Conservation (phyloP, 192 early-diverging fungal genomes). For the Linnemannia schmuckeri region DNA sequence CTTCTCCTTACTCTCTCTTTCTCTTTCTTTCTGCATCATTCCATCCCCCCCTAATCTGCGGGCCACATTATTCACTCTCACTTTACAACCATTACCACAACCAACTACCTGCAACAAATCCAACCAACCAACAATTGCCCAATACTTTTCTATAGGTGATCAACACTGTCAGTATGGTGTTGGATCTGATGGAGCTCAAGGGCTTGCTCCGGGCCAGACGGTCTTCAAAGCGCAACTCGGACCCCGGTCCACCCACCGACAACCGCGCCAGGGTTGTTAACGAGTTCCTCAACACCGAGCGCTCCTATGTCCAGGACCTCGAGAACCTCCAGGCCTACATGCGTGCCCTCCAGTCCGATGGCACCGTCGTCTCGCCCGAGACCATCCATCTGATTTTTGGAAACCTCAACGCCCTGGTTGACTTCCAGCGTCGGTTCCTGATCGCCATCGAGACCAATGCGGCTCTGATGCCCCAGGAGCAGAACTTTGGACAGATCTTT, state of each 20-base stretch:
- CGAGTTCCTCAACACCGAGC: constrained; percentile 94
- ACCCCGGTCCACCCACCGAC: constrained; percentile 77
- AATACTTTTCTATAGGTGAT: constrained; percentile 70
- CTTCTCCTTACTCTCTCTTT: not conserved
- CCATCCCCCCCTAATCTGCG: not conserved
- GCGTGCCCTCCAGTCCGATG: constrained; percentile 75
- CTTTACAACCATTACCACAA: not conserved
- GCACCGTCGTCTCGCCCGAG: constrained; percentile 82
- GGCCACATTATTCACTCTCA: not conserved
- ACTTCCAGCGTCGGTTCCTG: constrained; percentile 97
- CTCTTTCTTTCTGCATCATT: not conserved
- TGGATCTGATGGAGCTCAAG: constrained; percentile 80
- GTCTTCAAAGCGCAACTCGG: constrained; percentile 59
- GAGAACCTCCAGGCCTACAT: constrained; percentile 86
- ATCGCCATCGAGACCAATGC: constrained; percentile 90
- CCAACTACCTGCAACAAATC: not conserved
- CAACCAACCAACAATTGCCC: constrained; percentile 9
- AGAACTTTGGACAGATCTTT: constrained; percentile 91
- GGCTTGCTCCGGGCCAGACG: constrained; percentile 63
- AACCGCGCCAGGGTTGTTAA: constrained; percentile 89
- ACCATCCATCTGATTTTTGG: constrained; percentile 88
- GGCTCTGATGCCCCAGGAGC: constrained; percentile 77
- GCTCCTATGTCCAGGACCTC: constrained; percentile 91
- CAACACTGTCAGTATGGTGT: constrained; percentile 82
- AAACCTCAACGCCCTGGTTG: constrained; percentile 92